phyloP scores from a whole-genome alignment of 2,329 filamentous ascomycete species.

The Diaporthe capsici region DNA sequence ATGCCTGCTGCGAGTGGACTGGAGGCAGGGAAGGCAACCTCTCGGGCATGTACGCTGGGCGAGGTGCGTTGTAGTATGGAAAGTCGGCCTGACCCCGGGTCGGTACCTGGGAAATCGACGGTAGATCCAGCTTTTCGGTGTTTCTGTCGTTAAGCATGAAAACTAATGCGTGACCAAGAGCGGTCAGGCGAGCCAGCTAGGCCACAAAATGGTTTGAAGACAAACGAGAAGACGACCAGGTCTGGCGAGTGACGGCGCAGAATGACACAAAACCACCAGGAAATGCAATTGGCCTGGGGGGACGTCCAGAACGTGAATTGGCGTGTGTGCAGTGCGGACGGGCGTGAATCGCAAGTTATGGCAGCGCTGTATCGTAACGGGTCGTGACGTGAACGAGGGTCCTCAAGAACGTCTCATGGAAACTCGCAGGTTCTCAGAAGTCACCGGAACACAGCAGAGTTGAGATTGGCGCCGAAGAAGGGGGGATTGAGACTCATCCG shows the following conservation, averaged over 20 bases:
- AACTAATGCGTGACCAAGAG: constrained; percentile 37
- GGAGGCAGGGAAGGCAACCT: constrained; percentile 80
- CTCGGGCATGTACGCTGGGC: constrained; percentile 78
- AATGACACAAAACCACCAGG: constrained; percentile 34
- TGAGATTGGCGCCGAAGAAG: constrained; percentile 6
- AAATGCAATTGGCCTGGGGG: constrained; percentile 35
- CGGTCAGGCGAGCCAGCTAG: constrained; percentile 35
- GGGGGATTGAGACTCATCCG: neutral
- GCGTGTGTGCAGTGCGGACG: neutral
- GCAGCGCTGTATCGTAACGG: constrained; percentile 29
- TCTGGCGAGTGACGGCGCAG: constrained; percentile 7
- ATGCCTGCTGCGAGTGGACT: constrained; percentile 77
- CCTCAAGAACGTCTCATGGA: constrained; percentile 33
- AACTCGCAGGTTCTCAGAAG: neutral
- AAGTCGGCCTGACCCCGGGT: constrained; percentile 82
- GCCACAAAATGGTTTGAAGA: constrained; percentile 16
- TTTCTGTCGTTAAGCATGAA: constrained; percentile 50
- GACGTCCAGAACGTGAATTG: constrained; percentile 26
- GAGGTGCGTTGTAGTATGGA: constrained; percentile 78
- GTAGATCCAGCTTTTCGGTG: constrained; percentile 95
- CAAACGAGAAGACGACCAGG: constrained; percentile 27
- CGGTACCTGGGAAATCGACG: constrained; percentile 87
- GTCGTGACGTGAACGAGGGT: constrained; percentile 34
- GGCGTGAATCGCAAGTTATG: constrained; percentile 6
- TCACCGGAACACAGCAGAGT: constrained; percentile 1